Base-by-base conservation (phyloP, 1,284 basidiomycete genomes). In the Meira miltonrushii region DNA sequence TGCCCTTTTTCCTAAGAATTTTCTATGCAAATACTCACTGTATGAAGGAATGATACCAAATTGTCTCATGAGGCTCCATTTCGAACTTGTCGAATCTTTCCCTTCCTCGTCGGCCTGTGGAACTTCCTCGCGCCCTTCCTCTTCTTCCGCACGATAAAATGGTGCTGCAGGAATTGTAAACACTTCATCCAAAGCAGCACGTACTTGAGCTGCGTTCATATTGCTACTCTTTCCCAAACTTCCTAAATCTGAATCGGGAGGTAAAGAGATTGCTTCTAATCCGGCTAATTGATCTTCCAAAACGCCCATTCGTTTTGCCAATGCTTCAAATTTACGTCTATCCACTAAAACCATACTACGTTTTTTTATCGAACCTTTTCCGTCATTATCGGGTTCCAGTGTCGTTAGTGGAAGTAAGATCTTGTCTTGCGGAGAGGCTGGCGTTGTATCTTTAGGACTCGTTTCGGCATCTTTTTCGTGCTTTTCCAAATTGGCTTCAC, bases 261-360 rank as follows among this genome's bases (percentile, higher is more conserved):
- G 17, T 21, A 58, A 28, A 39, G 39, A 46, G 39, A 19, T 37
- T 2, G 47, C 38, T 19, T 58, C 54, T 23, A 61, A 25, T 38
- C 40, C 28, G 21, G 48, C 23, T 11, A 57, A 25, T 53, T 71
- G 63, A 4, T 55, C 37, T 28, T 72, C 71, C 5, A 72, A 54
- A 40, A 62, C 54, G 13, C 60, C 61, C 71, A 71, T 71, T 1
- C 68, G 43, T 11, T 64, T 50, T n/a, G 71, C 71, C 6, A 73
- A 61, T 17, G 58, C 60, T 53, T 71, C 71, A 52, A 73, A 72
- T 1, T 64, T 56, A n/a, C 58, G 59, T 1, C 71, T 65, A 44
- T 73, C 71, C 23, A 73, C 71, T 1, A 73, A 50, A 7, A 73
- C 69, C 69, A 73, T 70, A 23, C 65, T 67, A 2, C 67, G 62